A percentile compares a stretch with the other conserved stretches of the same genome.
phyloP scores from a whole-genome alignment of 108 stramenopile species.

The Schizochytrium sp. region DNA sequence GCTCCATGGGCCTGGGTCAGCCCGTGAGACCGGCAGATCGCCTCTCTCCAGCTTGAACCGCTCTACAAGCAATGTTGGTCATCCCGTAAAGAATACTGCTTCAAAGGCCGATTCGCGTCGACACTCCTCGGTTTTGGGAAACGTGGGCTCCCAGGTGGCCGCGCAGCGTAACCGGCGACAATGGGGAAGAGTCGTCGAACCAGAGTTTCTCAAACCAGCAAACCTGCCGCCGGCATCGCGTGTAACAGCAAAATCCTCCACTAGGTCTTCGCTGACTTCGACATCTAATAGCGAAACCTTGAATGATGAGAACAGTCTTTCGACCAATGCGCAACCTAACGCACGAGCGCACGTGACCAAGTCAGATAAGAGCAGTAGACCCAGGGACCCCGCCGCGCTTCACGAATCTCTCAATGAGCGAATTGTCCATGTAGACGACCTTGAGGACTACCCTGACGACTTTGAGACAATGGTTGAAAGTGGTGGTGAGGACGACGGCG shows the following conservation, averaged over 20 bases:
- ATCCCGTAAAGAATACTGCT: not conserved
- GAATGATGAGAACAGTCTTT: too few relatives aligned
- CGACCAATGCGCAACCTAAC: too few relatives aligned
- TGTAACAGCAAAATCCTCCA: not conserved
- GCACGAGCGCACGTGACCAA: too few relatives aligned
- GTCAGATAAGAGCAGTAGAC: too few relatives aligned
- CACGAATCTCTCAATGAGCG: too few relatives aligned
- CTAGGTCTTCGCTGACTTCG: not conserved
- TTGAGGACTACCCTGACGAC: not conserved
- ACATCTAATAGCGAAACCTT: not conserved
- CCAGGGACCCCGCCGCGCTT: too few relatives aligned
- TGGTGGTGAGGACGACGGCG: not conserved
- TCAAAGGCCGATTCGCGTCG: not conserved
- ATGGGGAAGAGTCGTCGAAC: not conserved
- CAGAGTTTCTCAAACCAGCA: not conserved
- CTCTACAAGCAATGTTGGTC: not conserved
- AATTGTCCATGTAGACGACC: not conserved
- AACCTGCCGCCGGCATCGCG: not conserved
- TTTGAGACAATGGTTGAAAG: not conserved
- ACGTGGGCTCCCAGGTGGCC: not conserved
- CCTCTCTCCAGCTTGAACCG: not conserved
- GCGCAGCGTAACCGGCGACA: not conserved
- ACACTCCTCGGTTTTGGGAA: not conserved
- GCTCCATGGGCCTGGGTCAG: not conserved
- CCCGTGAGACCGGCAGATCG: not conserved